Evolutionary conservation across 208 protist genomes (phyloP).

Genomic region (Porcisia deanei): DNA sequence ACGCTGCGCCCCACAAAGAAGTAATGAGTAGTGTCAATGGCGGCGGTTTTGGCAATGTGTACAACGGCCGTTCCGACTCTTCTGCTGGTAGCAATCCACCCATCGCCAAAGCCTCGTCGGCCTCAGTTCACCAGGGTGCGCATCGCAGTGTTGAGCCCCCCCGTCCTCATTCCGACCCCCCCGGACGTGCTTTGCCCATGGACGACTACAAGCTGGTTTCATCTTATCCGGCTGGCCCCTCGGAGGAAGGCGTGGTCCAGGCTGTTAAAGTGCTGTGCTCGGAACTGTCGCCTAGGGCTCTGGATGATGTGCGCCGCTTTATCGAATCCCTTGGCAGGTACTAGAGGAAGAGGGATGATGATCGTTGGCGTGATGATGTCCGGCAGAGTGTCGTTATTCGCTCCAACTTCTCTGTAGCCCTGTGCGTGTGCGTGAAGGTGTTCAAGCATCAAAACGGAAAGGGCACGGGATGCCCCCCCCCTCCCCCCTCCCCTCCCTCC

Average conservation of each 20-base stretch:
- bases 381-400: not conserved
- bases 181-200: conserved; percentile 6
- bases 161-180: not conserved
- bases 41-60: not conserved
- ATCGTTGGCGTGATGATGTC: not conserved
- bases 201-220: conserved; percentile 21
- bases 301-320: conserved; percentile 77
- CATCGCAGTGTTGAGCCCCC: not conserved
- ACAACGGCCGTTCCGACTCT: conserved; percentile 1
- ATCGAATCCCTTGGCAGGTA: conserved; percentile 58
- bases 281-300: conserved; percentile 53
- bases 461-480: not conserved
- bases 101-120: conserved; percentile 14
- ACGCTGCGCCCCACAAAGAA: not conserved
- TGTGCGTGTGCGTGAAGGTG: not conserved
- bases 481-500: too few species aligned
- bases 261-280: conserved; percentile 81
- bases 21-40: not conserved
- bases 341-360: not conserved
- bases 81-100: conserved; percentile 11
- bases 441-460: not conserved
- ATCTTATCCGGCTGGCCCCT: conserved; percentile 39
- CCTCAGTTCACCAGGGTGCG: conserved; percentile 6
- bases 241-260: conserved; percentile 77
- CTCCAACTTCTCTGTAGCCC: not conserved